Conservation (phyloP, 163 green algal species). For the Prototheca cutis region DNA sequence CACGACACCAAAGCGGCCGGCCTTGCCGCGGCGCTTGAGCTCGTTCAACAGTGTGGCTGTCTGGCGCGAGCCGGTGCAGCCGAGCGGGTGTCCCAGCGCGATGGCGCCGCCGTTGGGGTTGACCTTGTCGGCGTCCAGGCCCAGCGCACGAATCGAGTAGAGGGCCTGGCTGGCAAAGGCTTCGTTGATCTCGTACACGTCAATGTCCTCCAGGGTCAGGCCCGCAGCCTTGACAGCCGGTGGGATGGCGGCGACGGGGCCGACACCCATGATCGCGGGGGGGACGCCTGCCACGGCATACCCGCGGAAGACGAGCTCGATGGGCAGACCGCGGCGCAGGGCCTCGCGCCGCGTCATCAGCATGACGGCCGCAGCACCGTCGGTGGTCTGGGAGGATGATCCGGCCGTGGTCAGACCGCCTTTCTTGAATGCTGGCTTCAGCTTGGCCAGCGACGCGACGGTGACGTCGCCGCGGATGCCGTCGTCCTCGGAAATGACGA, state of each 20-base stretch:
- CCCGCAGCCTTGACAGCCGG: constrained; percentile 70
- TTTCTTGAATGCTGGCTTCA: constrained; percentile 90
- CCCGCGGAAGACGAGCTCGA: constrained; percentile 78
- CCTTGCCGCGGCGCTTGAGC: constrained; percentile 70
- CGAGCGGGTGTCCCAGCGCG: constrained; percentile 91
- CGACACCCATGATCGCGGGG: constrained; percentile 92
- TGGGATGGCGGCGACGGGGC: constrained; percentile 88
- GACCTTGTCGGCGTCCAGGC: constrained; percentile 65
- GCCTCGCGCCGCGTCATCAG: constrained; percentile 90
- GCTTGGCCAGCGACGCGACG: constrained; percentile 49
- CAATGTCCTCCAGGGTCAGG: constrained; percentile 82
- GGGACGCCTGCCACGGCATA: constrained; percentile 87
- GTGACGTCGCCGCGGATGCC: constrained; percentile 75
- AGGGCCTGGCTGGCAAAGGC: constrained; percentile 82
- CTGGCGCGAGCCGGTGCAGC: constrained; percentile 72
- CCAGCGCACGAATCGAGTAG: constrained; percentile 70
- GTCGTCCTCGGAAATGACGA: constrained; percentile 79
- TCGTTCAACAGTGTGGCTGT: constrained; percentile 89
- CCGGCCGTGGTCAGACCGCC: constrained; percentile 89
- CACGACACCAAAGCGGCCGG: constrained; percentile 83
- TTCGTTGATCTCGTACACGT: constrained; percentile 98
- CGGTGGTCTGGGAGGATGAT: constrained; percentile 89
- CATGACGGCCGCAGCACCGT: constrained; percentile 82
- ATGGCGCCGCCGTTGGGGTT: constrained; percentile 98
- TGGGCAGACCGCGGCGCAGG: constrained; percentile 57